Conservation (phyloP, 192 early-diverging fungal genomes). For the Umbelopsis ramanniana region DNA sequence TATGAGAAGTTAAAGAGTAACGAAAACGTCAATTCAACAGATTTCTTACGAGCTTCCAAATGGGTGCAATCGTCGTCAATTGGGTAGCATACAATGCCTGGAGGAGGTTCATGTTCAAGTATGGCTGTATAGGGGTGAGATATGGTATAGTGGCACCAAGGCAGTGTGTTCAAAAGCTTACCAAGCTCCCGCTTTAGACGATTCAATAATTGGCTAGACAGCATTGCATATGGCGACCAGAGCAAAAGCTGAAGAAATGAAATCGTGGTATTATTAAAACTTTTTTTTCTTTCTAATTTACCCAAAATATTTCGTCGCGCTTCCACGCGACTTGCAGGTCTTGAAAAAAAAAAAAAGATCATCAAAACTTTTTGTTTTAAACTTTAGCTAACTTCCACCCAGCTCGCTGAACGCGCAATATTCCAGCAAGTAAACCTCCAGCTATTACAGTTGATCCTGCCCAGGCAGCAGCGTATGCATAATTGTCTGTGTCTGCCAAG, state of each 20-base stretch:
- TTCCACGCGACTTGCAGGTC: too few species aligned
- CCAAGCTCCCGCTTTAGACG: slow-evolving; percentile 12
- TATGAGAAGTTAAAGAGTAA: too few species aligned
- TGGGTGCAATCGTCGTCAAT: slow-evolving; percentile 59
- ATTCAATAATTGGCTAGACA: slow-evolving; percentile 5
- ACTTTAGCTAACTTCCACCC: slow-evolving; percentile 30
- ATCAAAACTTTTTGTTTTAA: neutral
- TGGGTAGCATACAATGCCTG: slow-evolving; percentile 67
- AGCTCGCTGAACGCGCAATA: slow-evolving; percentile 25
- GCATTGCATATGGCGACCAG: neutral
- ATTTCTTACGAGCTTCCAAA: slow-evolving; percentile 56
- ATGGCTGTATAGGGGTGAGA: neutral
- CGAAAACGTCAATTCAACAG: neutral
- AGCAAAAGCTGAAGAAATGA: neutral
- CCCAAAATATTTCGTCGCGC: too few species aligned
- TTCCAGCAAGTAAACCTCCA: slow-evolving; percentile 29
- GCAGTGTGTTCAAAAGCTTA: neutral
- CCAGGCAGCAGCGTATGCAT: slow-evolving; percentile 29
- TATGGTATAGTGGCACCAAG: neutral
- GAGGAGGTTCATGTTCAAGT: slow-evolving; percentile 54
- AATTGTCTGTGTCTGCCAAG: slow-evolving; percentile 24
- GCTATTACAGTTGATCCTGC: slow-evolving; percentile 25
- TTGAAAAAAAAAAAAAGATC: too few species aligned
- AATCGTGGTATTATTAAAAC: too few species aligned
- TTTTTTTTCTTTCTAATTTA: too few species aligned